Evolutionary conservation across 1,139 yeast genomes (phyloP), one percentile per base, ranked within the genome.

Genomic region (Spencermartinsiella ligniputridi): DNA sequence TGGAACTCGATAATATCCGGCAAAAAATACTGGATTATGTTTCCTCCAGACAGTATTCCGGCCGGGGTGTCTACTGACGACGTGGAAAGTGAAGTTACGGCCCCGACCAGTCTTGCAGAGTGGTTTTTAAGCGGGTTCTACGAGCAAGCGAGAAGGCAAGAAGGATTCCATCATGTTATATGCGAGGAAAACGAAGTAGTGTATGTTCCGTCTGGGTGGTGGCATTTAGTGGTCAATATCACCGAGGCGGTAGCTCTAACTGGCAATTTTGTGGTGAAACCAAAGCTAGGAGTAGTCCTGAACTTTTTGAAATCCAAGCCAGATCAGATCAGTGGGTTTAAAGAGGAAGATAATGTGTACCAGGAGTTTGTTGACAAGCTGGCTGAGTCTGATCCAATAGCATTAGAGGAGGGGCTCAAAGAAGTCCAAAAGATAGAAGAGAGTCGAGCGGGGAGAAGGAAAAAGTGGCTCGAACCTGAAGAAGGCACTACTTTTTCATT

Each of bases 191-290:
- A 92, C 3, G 95, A 89, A 61, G 82, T 88, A 52, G 76, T 88
- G 75, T 79, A 84, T 60, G 97, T 89, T 3, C 97, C 97, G 2
- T 75, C 90, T 17, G 95, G 95, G 1, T 89, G 97, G 97, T 89
- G 97, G 97, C 97, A 89, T 67, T 71, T 81, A 35, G 97, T 89
- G 20, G 85, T 88, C 19, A 89, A 89, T 57, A 60, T 89, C 20
- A 90, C 84, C 56, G 73, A 83, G 15, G 82, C 84, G 35, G 90
- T 96, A 0, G 69, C 69, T 29, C 66, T 88, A 56, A 89, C 97
- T 0, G 95, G 87, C 53, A 89, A 89, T 60, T 89, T 88, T 63
- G 92, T 87, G 3, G 95, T 96, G 0, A 60, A 61, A 34, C 68
- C 85, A 21, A 70, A 77, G 17, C 53, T 69, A 22, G 48, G 52